Conservation (phyloP, 2,329 filamentous ascomycete species). For the Colletotrichum viniferum region DNA sequence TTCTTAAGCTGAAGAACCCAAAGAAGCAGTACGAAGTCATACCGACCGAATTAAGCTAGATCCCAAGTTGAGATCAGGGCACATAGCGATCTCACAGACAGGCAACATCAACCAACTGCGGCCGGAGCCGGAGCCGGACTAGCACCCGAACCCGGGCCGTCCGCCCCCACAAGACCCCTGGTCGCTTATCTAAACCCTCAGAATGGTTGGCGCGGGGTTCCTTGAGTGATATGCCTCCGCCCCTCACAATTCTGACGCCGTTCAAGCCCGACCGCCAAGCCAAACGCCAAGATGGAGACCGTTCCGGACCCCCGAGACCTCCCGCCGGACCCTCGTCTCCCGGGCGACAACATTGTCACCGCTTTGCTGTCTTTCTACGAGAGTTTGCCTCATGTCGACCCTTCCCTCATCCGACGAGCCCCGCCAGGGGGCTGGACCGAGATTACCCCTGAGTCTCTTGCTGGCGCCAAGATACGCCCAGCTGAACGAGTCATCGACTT, state of each 20-base stretch:
- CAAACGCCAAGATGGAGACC: background rate
- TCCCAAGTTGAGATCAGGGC: background rate
- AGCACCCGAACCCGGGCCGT: background rate
- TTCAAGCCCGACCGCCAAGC: background rate
- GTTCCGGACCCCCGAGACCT: background rate
- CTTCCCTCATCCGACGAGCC: background rate
- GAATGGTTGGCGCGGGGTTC: background rate
- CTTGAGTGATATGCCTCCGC: background rate
- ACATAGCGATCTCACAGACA: background rate
- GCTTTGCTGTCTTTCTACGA: background rate
- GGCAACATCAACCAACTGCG: background rate
- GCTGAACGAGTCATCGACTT: background rate
- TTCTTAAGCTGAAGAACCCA: background rate
- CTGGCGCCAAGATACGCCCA: background rate
- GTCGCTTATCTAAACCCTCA: background rate
- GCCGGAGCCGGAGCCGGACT: background rate
- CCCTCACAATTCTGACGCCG: background rate
- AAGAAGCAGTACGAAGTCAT: background rate
- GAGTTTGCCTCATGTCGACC: background rate
- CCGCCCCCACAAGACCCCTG: background rate
- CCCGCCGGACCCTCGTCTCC: background rate
- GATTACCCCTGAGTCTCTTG: background rate
- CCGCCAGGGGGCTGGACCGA: background rate
- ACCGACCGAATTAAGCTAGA: fast-evolving
- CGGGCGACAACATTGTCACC: background rate